A percentile compares a stretch with the other conserved stretches of the same genome.
Evolutionary conservation across 805 yeast genomes (phyloP).

Genomic region (Jamesozyma gamospora): DNA sequence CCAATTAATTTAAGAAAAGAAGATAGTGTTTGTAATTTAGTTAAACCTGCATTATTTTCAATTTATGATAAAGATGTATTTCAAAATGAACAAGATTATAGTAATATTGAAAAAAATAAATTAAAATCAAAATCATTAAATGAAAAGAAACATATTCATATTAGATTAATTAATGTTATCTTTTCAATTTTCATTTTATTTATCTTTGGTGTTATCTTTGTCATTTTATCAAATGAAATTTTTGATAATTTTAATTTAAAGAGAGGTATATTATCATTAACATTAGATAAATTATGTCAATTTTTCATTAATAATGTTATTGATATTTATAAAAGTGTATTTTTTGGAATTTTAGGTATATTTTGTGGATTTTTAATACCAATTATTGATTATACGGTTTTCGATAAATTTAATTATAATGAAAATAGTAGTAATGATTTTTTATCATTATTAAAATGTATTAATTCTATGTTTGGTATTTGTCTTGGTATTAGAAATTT

Average conservation of each 20-base stretch:
- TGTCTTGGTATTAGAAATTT: constrained; percentile 56
- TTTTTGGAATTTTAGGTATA: constrained; percentile 38
- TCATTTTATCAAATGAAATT: constrained; percentile 42
- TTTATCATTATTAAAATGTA: constrained; percentile 37
- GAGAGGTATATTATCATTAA: constrained; percentile 38
- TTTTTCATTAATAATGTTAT: constrained; percentile 2
- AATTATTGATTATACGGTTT: constrained; percentile 21
- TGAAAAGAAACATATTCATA: constrained; percentile 5
- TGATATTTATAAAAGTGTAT: neutral
- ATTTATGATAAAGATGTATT: constrained; percentile 35
- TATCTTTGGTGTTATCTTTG: constrained; percentile 41
- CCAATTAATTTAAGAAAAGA: neutral
- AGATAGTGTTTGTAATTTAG: constrained; percentile 30
- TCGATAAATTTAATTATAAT: neutral
- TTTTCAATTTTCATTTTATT: constrained; percentile 26
- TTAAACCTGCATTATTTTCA: constrained; percentile 40
- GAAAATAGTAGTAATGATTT: constrained; percentile 3
- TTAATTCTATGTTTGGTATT: constrained; percentile 55
- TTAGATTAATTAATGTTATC: constrained; percentile 6
- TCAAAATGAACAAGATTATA: constrained; percentile 19
- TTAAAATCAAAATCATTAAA: neutral
- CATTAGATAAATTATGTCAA: constrained; percentile 3
- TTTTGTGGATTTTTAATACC: constrained; percentile 49
- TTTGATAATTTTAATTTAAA: constrained; percentile 40
- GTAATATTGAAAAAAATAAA: neutral